These are phyloP conservation scores for Gamarada debralockiae DNA, from an alignment of 495 filamentous ascomycete species.

Conservation along the genomic window DNA sequence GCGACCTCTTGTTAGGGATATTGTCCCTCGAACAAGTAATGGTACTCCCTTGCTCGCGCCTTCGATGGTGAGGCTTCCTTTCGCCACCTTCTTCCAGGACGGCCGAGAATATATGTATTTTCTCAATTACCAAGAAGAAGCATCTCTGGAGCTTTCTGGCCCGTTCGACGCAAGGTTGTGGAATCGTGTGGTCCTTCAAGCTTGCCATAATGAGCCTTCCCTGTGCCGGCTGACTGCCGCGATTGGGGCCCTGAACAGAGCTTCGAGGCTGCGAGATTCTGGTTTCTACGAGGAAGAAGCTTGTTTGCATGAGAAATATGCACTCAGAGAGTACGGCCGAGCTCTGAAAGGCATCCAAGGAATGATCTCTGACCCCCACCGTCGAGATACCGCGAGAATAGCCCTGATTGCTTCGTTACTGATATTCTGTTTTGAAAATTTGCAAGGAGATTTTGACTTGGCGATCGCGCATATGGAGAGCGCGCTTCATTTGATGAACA, in stretches of 20 bases:
- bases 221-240: background rate
- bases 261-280: background rate
- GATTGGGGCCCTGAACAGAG: background rate
- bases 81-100: background rate
- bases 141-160: background rate
- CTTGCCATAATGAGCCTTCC: background rate
- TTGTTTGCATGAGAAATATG: slow-evolving; percentile 2
- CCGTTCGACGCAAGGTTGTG: background rate
- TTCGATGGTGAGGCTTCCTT: background rate
- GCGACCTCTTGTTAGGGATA: background rate
- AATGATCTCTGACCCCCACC: background rate
- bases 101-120: slow-evolving; percentile 5
- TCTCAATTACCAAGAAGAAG: slow-evolving; percentile 7
- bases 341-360: background rate
- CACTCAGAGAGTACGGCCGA: slow-evolving; percentile 3
- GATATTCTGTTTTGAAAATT: slow-evolving; percentile 5
- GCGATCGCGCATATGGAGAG: background rate
- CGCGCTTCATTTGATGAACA: background rate
- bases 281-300: background rate
- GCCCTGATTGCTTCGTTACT: slow-evolving; percentile 1
- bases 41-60: background rate
- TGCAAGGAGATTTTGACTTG: slow-evolving; percentile 3
- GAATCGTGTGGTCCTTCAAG: slow-evolving; percentile 6
- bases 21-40: background rate
- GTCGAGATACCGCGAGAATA: background rate